Conservation (phyloP, 2,329 filamentous ascomycete species). For the Pestalotiopsis sp. region DNA sequence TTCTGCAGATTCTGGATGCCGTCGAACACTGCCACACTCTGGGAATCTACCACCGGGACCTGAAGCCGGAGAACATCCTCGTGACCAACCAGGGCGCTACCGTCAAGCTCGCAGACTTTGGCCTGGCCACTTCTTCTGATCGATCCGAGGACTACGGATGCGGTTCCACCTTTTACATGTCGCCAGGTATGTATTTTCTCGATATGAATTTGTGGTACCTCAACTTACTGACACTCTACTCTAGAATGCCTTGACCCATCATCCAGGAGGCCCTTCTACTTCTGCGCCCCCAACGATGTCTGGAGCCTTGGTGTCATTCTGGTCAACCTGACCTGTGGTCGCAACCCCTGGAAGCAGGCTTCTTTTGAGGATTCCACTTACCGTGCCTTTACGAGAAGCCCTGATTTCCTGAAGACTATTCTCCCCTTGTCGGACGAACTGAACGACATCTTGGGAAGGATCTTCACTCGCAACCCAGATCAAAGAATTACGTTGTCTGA, state of each 20-base stretch:
- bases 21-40: slow-evolving; percentile 92
- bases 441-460: slow-evolving; percentile 81
- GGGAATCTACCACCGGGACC: slow-evolving; percentile 94
- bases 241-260: slow-evolving; percentile 88
- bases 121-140: slow-evolving; percentile 83
- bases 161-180: slow-evolving; percentile 99
- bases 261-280: slow-evolving; percentile 76
- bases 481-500: slow-evolving; percentile 81
- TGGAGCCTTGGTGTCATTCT: slow-evolving; percentile 98
- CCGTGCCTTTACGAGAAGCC: slow-evolving; percentile 82
- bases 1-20: slow-evolving; percentile 94
- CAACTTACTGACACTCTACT: slow-evolving; percentile 23
- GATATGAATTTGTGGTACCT: slow-evolving; percentile 14
- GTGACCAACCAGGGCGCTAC: slow-evolving; percentile 87
- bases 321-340: slow-evolving; percentile 95
- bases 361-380: slow-evolving; percentile 94
- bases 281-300: slow-evolving; percentile 92
- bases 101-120: slow-evolving; percentile 96
- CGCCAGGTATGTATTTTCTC: slow-evolving; percentile 73
- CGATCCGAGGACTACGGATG: slow-evolving; percentile 94
- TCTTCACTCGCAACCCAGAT: slow-evolving; percentile 85
- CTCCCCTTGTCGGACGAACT: slow-evolving; percentile 88
- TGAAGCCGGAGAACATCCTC: slow-evolving; percentile 98
- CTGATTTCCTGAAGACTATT: slow-evolving; percentile 88
- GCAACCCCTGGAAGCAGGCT: slow-evolving; percentile 98